phyloP scores from a whole-genome alignment of 768 basidiomycete species.

The Stropharia rugosoannulata region DNA sequence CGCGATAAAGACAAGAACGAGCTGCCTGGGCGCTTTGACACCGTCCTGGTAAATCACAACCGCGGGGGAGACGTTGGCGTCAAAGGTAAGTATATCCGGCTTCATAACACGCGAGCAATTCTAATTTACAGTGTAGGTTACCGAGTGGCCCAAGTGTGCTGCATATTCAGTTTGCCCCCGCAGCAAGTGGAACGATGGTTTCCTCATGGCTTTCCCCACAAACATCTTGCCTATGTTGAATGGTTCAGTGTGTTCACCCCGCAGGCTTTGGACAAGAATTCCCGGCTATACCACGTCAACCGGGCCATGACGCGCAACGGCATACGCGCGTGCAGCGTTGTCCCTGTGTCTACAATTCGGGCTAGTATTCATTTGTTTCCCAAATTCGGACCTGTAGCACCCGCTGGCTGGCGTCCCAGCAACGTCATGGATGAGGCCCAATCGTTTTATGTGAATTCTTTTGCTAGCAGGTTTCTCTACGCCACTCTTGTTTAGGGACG shows the following conservation, averaged over 20 bases:
- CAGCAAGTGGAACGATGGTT: neutral
- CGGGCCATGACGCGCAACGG: neutral
- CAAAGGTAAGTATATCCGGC: neutral
- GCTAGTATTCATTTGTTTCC: slow-evolving; percentile 31
- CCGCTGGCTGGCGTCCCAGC: slow-evolving; percentile 28
- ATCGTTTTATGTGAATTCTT: slow-evolving; percentile 29
- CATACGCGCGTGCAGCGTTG: slow-evolving; percentile 15
- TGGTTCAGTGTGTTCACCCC: slow-evolving; percentile 15
- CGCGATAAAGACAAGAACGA: neutral
- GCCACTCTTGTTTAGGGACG: slow-evolving; percentile 3
- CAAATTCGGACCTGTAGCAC: slow-evolving; percentile 24
- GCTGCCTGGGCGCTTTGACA: neutral
- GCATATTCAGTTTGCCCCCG: slow-evolving; percentile 12
- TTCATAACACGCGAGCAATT: neutral
- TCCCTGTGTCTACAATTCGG: slow-evolving; percentile 21
- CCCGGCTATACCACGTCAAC: slow-evolving; percentile 25
- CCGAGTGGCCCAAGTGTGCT: slow-evolving; percentile 6
- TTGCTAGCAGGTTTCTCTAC: slow-evolving; percentile 27
- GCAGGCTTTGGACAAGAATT: slow-evolving; percentile 13
- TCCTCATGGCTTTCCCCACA: neutral
- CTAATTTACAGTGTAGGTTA: neutral
- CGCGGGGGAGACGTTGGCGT: neutral
- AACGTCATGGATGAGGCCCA: slow-evolving; percentile 28
- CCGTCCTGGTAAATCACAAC: neutral
- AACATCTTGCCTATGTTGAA: slow-evolving; percentile 18